Conservation (phyloP, 805 yeast genomes). For the Nematodospora valgi region DNA sequence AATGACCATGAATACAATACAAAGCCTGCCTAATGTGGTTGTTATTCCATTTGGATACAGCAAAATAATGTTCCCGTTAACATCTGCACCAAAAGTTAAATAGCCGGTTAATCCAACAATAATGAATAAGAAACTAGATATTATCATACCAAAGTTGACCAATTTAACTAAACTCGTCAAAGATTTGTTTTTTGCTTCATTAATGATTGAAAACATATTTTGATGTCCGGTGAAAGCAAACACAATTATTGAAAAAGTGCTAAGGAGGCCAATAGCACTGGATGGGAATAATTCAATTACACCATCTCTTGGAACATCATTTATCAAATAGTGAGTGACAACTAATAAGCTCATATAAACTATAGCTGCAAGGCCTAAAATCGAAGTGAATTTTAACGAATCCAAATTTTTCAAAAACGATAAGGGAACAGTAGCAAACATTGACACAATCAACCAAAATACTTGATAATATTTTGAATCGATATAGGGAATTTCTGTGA, state of each 20-base stretch:
- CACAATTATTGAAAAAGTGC: constrained; percentile 83
- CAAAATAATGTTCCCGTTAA: constrained; percentile 74
- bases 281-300: constrained; percentile 30
- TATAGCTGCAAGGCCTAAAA: constrained; percentile 78
- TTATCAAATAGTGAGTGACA: constrained; percentile 59
- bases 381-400: constrained; percentile 80
- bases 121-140: constrained; percentile 61
- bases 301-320: constrained; percentile 47
- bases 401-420: constrained; percentile 74
- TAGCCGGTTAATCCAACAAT: constrained; percentile 81
- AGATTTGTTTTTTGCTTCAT: constrained; percentile 65
- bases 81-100: constrained; percentile 78
- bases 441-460: constrained; percentile 59
- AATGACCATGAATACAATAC: constrained; percentile 76
- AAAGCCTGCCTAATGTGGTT: constrained; percentile 76
- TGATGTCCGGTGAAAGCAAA: constrained; percentile 97
- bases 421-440: constrained; percentile 49
- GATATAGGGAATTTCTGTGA: constrained; percentile 21
- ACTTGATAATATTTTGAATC: constrained; percentile 32
- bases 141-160: constrained; percentile 48
- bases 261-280: constrained; percentile 50
- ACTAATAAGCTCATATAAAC: constrained; percentile 74
- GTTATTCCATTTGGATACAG: constrained; percentile 64
- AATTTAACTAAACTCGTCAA: constrained; percentile 38
- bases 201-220: constrained; percentile 85